Evolutionary conservation across 2,329 filamentous ascomycete genomes (phyloP).

Genomic region (Chaetothyriales sp.): DNA sequence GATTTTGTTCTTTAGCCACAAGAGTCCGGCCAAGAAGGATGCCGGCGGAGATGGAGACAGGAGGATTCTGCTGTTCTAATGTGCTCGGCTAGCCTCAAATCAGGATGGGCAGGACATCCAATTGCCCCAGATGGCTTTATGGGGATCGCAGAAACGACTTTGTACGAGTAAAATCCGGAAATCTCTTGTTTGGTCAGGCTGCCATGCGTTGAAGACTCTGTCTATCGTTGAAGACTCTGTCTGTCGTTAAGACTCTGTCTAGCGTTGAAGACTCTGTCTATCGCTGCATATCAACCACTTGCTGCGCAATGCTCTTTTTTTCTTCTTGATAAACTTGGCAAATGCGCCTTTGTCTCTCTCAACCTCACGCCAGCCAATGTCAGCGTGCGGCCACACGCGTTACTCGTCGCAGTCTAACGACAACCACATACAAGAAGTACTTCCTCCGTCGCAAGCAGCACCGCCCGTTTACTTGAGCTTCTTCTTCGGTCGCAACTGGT

Average conservation of each 20-base stretch:
- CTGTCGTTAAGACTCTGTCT: background rate
- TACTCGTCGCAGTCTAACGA: background rate
- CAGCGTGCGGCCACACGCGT: background rate
- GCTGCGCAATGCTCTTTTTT: background rate
- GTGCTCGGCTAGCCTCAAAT: background rate
- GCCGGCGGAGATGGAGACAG: constrained; percentile 16
- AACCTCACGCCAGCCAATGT: background rate
- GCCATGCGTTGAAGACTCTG: background rate
- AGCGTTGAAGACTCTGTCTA: background rate
- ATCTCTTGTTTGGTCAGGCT: background rate
- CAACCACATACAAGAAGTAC: background rate
- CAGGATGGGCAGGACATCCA: background rate
- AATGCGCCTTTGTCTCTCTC: background rate
- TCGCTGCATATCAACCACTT: background rate
- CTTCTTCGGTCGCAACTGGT: constrained; percentile 99
- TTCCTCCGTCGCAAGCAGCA: background rate
- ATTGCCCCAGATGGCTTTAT: background rate
- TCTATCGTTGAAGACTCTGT: too few relatives aligned
- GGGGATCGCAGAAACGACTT: background rate
- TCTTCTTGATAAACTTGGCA: background rate
- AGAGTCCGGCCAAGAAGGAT: constrained; percentile 44
- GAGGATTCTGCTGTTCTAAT: constrained; percentile 3
- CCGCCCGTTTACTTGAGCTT: constrained; percentile 67
- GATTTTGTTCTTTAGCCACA: constrained; percentile 80
- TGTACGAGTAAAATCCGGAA: background rate